Percentiles rank a stretch among this genome's conserved stretches.
phyloP scores from a whole-genome alignment of 2,329 filamentous ascomycete species.

The Ceratocystis smalleyi region DNA sequence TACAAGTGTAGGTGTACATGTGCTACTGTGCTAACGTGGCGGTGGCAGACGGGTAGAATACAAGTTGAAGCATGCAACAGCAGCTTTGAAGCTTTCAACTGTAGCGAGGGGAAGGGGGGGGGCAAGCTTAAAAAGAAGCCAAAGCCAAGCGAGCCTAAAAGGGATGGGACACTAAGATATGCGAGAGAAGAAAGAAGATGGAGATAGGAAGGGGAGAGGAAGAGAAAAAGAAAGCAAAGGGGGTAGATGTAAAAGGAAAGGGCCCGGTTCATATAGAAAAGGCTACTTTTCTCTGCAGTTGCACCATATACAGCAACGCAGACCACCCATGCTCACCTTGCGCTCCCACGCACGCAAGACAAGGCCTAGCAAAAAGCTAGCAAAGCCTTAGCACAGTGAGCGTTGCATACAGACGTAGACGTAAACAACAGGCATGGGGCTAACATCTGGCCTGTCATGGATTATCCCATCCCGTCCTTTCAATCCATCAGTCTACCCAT shows the following conservation, averaged over 20 bases:
- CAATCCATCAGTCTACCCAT: neutral
- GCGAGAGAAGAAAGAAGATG: neutral
- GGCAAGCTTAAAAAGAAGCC: slow-evolving; percentile 15
- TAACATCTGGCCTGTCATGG: neutral
- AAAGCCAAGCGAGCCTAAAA: slow-evolving; percentile 10
- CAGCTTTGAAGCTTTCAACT: neutral
- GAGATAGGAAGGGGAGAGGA: slow-evolving; percentile 5
- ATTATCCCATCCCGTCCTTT: neutral
- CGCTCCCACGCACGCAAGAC: neutral
- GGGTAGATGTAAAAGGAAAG: slow-evolving; percentile 11
- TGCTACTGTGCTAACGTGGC: neutral
- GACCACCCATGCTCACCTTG: neutral
- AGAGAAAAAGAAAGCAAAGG: slow-evolving; percentile 8
- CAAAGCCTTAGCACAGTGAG: too few relatives aligned
- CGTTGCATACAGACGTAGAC: too few relatives aligned
- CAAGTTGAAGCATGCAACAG: neutral
- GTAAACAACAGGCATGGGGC: neutral
- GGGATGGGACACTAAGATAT: slow-evolving; percentile 10
- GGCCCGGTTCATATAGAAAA: slow-evolving; percentile 2
- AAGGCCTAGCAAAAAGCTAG: neutral
- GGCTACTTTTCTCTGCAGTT: neutral
- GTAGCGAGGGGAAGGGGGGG: slow-evolving; percentile 8
- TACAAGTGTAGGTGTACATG: neutral
- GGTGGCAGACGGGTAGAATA: slow-evolving; percentile 4
- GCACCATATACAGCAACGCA: neutral